A percentile compares a stretch with the other conserved stretches of the same genome.
phyloP scores from a whole-genome alignment of 2,329 filamentous ascomycete genomes.

The Akanthomyces lecanii region DNA sequence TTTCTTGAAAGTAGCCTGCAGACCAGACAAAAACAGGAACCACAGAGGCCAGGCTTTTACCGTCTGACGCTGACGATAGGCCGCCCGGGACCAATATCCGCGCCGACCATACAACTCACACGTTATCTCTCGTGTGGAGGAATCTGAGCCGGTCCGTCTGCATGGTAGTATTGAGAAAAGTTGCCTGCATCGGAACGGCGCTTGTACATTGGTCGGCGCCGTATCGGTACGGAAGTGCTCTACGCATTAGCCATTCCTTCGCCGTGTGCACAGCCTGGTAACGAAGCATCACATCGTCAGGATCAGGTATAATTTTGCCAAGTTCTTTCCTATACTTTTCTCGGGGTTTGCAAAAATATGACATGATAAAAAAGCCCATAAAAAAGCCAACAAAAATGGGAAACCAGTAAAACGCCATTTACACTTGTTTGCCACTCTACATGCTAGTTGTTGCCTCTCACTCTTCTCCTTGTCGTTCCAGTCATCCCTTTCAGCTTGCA shows the following conservation, averaged over 20 bases:
- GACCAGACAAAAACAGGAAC: background rate
- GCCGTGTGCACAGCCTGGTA: too few relatives aligned
- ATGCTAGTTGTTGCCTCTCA: background rate
- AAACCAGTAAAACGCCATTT: slow-evolving; percentile 15
- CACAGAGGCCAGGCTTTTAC: background rate
- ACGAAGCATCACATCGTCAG: background rate
- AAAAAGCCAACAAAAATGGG: background rate
- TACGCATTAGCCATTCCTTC: too few relatives aligned
- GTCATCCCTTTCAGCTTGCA: background rate
- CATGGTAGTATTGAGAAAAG: too few relatives aligned
- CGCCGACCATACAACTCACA: too few relatives aligned
- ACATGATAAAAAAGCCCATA: background rate
- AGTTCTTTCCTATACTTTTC: background rate
- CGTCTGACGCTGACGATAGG: background rate
- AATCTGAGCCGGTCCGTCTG: background rate
- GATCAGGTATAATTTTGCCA: background rate
- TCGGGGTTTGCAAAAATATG: background rate
- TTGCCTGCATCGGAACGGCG: background rate
- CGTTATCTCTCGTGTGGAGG: too few relatives aligned
- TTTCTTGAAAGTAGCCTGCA: background rate
- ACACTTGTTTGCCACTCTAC: slow-evolving; percentile 10
- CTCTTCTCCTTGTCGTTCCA: background rate
- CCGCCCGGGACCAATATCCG: background rate
- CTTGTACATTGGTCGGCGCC: background rate
- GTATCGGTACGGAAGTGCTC: background rate